These are phyloP conservation scores for Mycena leptocephala DNA, from an alignment of 768 basidiomycete genomes.

Conservation along the genomic window DNA sequence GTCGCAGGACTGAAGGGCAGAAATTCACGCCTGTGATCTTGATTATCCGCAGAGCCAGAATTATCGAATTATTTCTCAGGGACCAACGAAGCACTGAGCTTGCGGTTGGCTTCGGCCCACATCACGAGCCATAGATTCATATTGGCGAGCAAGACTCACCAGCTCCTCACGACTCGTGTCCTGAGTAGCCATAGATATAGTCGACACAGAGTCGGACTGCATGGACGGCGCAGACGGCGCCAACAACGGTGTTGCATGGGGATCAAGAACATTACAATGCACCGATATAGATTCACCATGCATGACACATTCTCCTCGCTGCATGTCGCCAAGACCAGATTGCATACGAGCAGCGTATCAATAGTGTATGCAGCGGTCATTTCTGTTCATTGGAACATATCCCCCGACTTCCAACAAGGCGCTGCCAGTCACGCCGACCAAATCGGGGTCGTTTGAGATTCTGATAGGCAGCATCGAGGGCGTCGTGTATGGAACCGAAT, in stretches of 20 bases:
- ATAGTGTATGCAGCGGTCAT: too few relatives aligned
- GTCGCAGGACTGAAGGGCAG: not conserved
- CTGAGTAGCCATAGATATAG: not conserved
- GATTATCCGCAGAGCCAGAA: not conserved
- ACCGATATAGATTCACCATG: not conserved
- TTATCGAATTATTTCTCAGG: not conserved
- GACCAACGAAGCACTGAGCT: not conserved
- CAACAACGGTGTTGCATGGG: not conserved
- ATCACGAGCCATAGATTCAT: constrained; percentile 1
- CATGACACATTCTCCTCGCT: too few relatives aligned
- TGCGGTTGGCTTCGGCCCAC: constrained; percentile 1
- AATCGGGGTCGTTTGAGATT: not conserved
- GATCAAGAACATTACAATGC: not conserved
- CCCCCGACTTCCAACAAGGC: too few relatives aligned
- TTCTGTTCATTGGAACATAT: too few relatives aligned
- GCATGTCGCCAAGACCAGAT: too few relatives aligned
- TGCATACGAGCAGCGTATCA: too few relatives aligned
- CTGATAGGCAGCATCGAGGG: constrained; percentile 19
- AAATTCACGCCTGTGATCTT: not conserved
- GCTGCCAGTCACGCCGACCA: not conserved
- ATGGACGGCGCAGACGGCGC: not conserved
- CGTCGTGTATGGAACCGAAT: constrained; percentile 15
- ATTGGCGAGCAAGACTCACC: constrained; percentile 7
- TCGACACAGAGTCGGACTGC: not conserved
- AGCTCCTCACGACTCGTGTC: constrained; percentile 11